Percentiles rank a stretch among this genome's conserved stretches.
Conservation (phyloP, 1,284 basidiomycete genomes). For the Kwoniella shivajii region DNA sequence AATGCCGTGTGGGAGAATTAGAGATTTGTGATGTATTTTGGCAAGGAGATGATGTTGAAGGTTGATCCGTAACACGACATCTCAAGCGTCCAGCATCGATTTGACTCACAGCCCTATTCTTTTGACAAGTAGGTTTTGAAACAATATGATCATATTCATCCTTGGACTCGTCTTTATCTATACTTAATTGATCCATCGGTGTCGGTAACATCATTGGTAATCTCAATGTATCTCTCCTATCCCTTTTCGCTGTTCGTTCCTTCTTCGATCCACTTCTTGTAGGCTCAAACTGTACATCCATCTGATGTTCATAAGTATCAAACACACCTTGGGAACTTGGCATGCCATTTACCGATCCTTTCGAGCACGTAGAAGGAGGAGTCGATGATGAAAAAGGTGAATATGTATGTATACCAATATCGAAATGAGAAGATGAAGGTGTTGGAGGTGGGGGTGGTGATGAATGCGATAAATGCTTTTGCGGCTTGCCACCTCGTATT, state of each 20-base stretch:
- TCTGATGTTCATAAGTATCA: neutral
- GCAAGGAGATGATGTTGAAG: too few species aligned
- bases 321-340: slow-evolving; percentile 9
- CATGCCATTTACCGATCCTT: slow-evolving; percentile 3
- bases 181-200: neutral
- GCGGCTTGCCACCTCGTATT: neutral
- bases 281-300: neutral
- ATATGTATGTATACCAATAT: neutral
- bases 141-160: too few species aligned
- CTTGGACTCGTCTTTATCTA: too few species aligned
- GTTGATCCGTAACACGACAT: too few species aligned
- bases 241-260: neutral
- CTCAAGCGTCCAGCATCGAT: too few species aligned
- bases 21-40: too few species aligned
- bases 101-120: too few species aligned
- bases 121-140: too few species aligned
- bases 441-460: neutral
- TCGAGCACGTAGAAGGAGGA: slow-evolving; percentile 3
- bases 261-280: neutral
- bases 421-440: neutral
- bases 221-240: slow-evolving; percentile 7
- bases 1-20: too few species aligned
- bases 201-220: slow-evolving; percentile 8
- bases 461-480: neutral
- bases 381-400: slow-evolving; percentile 1